These are phyloP conservation scores for Cercospora canescens DNA, from an alignment of 2,329 filamentous ascomycete species.

Conservation along the genomic window DNA sequence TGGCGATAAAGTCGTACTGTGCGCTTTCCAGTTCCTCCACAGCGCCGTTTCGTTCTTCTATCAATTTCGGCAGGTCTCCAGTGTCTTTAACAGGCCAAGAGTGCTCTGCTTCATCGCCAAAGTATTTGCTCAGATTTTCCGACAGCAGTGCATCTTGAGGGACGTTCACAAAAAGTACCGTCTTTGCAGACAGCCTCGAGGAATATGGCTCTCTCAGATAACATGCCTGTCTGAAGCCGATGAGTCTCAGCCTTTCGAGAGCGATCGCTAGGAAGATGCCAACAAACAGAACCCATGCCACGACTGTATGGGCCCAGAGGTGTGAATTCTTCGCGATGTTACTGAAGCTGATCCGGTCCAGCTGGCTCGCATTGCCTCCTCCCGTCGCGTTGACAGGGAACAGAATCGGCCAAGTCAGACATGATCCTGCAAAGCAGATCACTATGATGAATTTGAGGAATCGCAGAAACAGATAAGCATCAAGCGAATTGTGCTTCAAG, in stretches of 20 bases:
- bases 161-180: constrained; percentile 51
- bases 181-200: constrained; percentile 47
- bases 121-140: constrained; percentile 35
- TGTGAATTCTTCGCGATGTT: constrained; percentile 45
- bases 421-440: constrained; percentile 44
- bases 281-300: constrained; percentile 45
- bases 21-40: constrained; percentile 46
- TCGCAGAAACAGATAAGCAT: constrained; percentile 50
- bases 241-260: constrained; percentile 48
- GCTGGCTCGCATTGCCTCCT: constrained; percentile 33
- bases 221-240: constrained; percentile 51
- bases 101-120: constrained; percentile 40
- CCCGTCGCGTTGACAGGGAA: constrained; percentile 49
- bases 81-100: constrained; percentile 49
- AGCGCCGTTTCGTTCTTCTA: constrained; percentile 46
- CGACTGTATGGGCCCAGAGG: constrained; percentile 46
- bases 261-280: constrained; percentile 45
- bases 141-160: constrained; percentile 35
- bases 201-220: constrained; percentile 46
- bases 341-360: constrained; percentile 37
- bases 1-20: constrained; percentile 45
- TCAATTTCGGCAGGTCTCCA: constrained; percentile 46
- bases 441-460: constrained; percentile 48
- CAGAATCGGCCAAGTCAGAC: constrained; percentile 49
- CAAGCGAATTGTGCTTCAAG: constrained; percentile 50